A percentile compares a stretch with the other conserved stretches of the same genome.
Evolutionary conservation across 2,329 filamentous ascomycete species (phyloP).

Genomic region (Westerdykella aurantiaca): DNA sequence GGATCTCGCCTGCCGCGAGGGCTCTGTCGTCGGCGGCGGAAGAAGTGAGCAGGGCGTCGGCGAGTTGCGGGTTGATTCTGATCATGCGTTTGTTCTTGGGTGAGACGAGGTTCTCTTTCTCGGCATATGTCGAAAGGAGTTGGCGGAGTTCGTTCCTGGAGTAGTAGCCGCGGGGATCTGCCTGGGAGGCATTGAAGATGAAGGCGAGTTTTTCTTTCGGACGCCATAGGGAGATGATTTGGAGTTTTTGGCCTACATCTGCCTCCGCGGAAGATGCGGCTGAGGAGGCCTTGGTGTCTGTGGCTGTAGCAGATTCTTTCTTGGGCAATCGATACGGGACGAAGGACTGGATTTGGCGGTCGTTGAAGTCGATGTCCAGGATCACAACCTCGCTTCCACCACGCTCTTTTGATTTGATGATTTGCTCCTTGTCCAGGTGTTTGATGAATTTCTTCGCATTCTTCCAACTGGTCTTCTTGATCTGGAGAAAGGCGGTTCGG

Average conservation of each 20-base stretch:
- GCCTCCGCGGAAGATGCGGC: slow-evolving; percentile 36
- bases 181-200: slow-evolving; percentile 47
- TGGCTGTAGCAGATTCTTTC: slow-evolving; percentile 41
- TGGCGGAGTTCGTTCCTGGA: slow-evolving; percentile 55
- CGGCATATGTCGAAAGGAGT: slow-evolving; percentile 53
- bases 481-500: slow-evolving; percentile 54
- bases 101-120: slow-evolving; percentile 52
- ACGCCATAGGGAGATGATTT: slow-evolving; percentile 50
- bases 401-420: slow-evolving; percentile 61
- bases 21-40: slow-evolving; percentile 52
- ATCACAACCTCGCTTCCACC: slow-evolving; percentile 60
- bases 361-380: slow-evolving; percentile 59
- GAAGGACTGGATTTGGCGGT: slow-evolving; percentile 50
- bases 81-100: slow-evolving; percentile 56
- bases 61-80: slow-evolving; percentile 57
- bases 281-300: slow-evolving; percentile 38
- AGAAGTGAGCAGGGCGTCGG: slow-evolving; percentile 54
- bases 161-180: slow-evolving; percentile 52
- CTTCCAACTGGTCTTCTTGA: slow-evolving; percentile 68
- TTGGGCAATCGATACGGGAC: slow-evolving; percentile 58
- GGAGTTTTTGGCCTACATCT: slow-evolving; percentile 45
- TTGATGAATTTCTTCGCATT: slow-evolving; percentile 66
- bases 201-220: slow-evolving; percentile 54
- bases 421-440: slow-evolving; percentile 55
- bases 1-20: slow-evolving; percentile 52